These are phyloP conservation scores for Linnemannia zychae DNA, from an alignment of 192 early-diverging fungal species.

Conservation along the genomic window DNA sequence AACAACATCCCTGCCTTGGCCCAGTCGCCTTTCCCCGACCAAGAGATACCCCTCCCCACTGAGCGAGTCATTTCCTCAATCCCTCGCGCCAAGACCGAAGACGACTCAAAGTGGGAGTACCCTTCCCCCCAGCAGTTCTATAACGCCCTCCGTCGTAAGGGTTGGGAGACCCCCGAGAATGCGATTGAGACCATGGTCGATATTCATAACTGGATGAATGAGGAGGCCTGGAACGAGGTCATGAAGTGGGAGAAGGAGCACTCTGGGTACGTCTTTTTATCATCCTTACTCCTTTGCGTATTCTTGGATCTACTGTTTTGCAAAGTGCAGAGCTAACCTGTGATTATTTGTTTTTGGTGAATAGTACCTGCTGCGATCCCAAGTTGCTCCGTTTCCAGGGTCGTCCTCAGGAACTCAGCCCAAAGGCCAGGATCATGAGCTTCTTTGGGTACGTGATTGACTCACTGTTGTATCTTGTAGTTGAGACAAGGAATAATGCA, in stretches of 20 bases:
- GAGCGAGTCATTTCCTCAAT: constrained; percentile 88
- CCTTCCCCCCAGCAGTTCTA: constrained; percentile 94
- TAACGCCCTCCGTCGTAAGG: constrained; percentile 87
- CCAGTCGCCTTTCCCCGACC: constrained; percentile 76
- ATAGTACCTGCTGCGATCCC: constrained; percentile 64
- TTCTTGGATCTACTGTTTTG: not conserved
- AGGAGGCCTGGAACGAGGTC: constrained; percentile 95
- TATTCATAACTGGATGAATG: constrained; percentile 99
- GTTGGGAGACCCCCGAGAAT: constrained; percentile 87
- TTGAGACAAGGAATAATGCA: not conserved
- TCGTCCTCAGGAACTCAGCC: constrained; percentile 81
- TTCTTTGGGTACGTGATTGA: constrained; percentile 73
- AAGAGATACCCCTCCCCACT: constrained; percentile 80
- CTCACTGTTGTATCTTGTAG: not conserved
- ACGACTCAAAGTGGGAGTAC: constrained; percentile 82
- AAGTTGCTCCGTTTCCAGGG: constrained; percentile 89
- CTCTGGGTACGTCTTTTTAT: constrained; percentile 62
- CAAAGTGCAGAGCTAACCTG: not conserved
- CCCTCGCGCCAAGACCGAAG: constrained; percentile 68
- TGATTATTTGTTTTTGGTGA: not conserved
- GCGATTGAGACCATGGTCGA: constrained; percentile 93
- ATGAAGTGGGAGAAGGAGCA: constrained; percentile 90
- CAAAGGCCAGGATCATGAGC: constrained; percentile 75
- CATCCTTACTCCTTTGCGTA: constrained; percentile 15
- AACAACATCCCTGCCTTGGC: constrained; percentile 94